Evolutionary conservation across 2,329 filamentous ascomycete species (phyloP).

Genomic region (Macrophomina pseudophaseolina): DNA sequence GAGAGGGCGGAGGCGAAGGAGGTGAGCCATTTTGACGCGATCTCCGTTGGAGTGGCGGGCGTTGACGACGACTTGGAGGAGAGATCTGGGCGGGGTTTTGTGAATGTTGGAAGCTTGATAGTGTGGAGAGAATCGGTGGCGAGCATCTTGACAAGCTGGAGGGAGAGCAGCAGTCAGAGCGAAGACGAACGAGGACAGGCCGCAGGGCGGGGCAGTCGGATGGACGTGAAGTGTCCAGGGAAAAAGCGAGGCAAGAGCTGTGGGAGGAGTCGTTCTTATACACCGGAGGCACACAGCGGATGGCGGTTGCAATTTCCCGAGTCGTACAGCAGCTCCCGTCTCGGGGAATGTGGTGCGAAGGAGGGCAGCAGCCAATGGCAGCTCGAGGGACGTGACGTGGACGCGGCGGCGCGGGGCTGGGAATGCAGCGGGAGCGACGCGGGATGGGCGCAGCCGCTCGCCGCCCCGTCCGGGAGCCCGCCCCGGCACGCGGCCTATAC

Average conservation of each 20-base stretch:
- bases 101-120: slow-evolving; percentile 35
- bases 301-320: background rate
- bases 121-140: slow-evolving; percentile 34
- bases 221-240: no score
- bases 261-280: slow-evolving; percentile 6
- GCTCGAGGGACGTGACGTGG: background rate
- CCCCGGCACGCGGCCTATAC: no score
- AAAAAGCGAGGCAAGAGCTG: no score
- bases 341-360: slow-evolving; percentile 8
- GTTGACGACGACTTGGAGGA: slow-evolving; percentile 29
- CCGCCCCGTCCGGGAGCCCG: no score
- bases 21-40: slow-evolving; percentile 39
- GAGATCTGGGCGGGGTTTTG: slow-evolving; percentile 31
- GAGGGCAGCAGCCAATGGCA: background rate
- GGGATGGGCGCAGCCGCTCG: background rate
- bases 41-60: slow-evolving; percentile 29
- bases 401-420: slow-evolving; percentile 16
- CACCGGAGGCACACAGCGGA: background rate
- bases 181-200: background rate
- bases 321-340: background rate
- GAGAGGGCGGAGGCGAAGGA: slow-evolving; percentile 34
- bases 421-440: slow-evolving; percentile 8
- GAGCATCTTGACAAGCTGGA: slow-evolving; percentile 28
- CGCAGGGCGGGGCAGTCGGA: no score
- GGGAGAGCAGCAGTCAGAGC: background rate